Conservation (phyloP, 306 rosid species). For the Abrus pulchellus region DNA sequence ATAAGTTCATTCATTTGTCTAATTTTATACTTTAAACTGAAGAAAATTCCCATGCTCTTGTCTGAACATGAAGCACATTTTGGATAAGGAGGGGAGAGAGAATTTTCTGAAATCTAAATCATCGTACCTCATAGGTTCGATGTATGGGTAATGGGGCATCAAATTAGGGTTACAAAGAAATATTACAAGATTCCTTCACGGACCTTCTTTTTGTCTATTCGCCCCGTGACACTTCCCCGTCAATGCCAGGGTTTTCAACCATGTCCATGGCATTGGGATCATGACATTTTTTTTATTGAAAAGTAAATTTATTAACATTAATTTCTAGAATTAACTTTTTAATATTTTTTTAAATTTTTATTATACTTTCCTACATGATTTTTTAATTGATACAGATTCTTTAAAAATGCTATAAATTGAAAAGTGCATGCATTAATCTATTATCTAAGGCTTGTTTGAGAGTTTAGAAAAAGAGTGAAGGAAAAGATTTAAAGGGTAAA, state of each 20-base stretch:
- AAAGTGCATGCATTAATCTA: too few species aligned
- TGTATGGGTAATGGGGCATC: conserved; percentile 20
- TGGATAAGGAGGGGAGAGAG: conserved; percentile 17
- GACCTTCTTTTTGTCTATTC: conserved; percentile 11
- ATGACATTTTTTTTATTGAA: background rate
- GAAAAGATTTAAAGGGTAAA: too few species aligned
- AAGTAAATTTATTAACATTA: background rate
- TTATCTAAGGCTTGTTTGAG: too few species aligned
- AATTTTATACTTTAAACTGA: background rate
- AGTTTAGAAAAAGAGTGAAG: too few species aligned
- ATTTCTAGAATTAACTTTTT: too few species aligned
- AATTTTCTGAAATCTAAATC: background rate
- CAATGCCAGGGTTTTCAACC: background rate
- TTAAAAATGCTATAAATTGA: too few species aligned
- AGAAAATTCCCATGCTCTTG: background rate
- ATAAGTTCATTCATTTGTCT: background rate
- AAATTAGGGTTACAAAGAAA: background rate
- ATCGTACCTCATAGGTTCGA: conserved; percentile 6
- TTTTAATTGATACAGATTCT: too few species aligned
- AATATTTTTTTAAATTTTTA: too few species aligned
- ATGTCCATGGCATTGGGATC: conserved; percentile 1
- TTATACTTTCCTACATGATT: too few species aligned
- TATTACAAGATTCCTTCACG: background rate
- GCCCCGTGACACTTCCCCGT: conserved; percentile 33
- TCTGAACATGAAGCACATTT: background rate